Percentiles rank a stretch among this genome's conserved stretches.
Conservation (phyloP, 352 stramenopile genomes). For the Phytophthora megakarya region DNA sequence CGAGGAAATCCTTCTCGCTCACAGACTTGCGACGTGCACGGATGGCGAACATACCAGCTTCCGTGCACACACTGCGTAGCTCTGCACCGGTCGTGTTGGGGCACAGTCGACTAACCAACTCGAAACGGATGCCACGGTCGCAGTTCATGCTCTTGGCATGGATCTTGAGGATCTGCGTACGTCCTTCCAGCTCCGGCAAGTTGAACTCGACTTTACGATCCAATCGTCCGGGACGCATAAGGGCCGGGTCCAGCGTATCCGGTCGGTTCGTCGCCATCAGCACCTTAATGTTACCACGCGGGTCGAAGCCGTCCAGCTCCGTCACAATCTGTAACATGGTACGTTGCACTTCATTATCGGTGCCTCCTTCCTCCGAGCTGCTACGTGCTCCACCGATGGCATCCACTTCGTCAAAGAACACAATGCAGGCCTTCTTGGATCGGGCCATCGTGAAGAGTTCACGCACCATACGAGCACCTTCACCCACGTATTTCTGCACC, state of each 20-base stretch:
- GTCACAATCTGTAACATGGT: slow-evolving; percentile 99
- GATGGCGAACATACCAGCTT: slow-evolving; percentile 99
- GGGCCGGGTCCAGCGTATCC: slow-evolving; percentile 39
- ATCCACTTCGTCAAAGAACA: slow-evolving; percentile 99
- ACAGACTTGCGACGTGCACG: slow-evolving; percentile 97
- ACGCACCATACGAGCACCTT: slow-evolving; percentile 98
- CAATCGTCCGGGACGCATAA: slow-evolving; percentile 85
- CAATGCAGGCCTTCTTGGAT: slow-evolving; percentile 97
- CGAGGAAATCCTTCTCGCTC: slow-evolving; percentile 99
- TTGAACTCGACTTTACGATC: slow-evolving; percentile 99
- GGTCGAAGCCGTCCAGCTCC: slow-evolving; percentile 99
- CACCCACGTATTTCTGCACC: slow-evolving; percentile 99
- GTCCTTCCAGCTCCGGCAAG: slow-evolving; percentile 97
- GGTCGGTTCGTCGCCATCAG: slow-evolving; percentile 63
- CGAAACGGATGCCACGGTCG: slow-evolving; percentile 98
- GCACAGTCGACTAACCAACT: slow-evolving; percentile 97
- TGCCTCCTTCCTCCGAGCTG: slow-evolving; percentile 92
- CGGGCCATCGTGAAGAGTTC: slow-evolving; percentile 99
- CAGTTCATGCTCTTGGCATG: slow-evolving; percentile 99
- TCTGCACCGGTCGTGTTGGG: slow-evolving; percentile 99
- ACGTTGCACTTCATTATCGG: slow-evolving; percentile 98
- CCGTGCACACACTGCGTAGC: slow-evolving; percentile 97
- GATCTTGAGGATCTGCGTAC: slow-evolving; percentile 99
- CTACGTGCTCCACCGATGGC: slow-evolving; percentile 95
- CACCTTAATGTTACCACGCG: slow-evolving; percentile 99